phyloP scores from a whole-genome alignment of 495 filamentous ascomycete genomes.

The Daldinia grandis region DNA sequence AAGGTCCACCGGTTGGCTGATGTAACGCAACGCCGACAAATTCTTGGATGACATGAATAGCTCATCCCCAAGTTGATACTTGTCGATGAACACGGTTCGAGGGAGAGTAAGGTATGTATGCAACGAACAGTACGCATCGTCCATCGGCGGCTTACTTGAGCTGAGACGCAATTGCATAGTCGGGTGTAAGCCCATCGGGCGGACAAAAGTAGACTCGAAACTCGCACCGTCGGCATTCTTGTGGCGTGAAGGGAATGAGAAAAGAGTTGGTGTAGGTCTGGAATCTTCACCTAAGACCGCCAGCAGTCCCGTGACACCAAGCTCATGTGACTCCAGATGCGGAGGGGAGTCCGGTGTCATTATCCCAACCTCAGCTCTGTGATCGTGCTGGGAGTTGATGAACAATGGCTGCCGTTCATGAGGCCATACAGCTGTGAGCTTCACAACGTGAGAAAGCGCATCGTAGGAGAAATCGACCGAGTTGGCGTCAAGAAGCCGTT shows the following conservation, averaged over 20 bases:
- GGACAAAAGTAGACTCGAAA: conserved; percentile 63
- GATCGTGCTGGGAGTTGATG: conserved; percentile 46
- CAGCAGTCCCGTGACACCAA: conserved; percentile 81
- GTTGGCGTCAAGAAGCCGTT: conserved; percentile 56
- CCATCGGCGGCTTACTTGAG: conserved; percentile 50
- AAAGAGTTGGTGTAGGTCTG: conserved; percentile 73
- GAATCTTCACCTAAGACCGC: conserved; percentile 79
- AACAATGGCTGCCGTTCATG: conserved; percentile 51
- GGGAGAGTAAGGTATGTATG: conserved; percentile 90
- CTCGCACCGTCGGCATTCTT: conserved; percentile 60
- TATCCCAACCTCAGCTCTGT: conserved; percentile 81
- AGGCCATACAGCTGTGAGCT: conserved; percentile 69
- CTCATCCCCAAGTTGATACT: conserved; percentile 79
- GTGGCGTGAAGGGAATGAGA: conserved; percentile 91
- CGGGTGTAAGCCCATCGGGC: conserved; percentile 88
- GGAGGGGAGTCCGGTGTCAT: conserved; percentile 69
- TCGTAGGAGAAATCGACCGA: conserved; percentile 84
- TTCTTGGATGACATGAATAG: conserved; percentile 80
- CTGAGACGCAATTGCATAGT: conserved; percentile 69
- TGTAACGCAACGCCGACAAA: conserved; percentile 69
- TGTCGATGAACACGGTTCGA: conserved; percentile 83
- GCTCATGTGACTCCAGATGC: conserved; percentile 69
- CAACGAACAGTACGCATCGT: conserved; percentile 66
- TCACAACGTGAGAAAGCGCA: conserved; percentile 69
- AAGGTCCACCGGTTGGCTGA: conserved; percentile 85